Evolutionary conservation across 2,329 filamentous ascomycete species (phyloP), one percentile per base, ranked within the genome.

Genomic region (Aspergillus fumigatus): DNA sequence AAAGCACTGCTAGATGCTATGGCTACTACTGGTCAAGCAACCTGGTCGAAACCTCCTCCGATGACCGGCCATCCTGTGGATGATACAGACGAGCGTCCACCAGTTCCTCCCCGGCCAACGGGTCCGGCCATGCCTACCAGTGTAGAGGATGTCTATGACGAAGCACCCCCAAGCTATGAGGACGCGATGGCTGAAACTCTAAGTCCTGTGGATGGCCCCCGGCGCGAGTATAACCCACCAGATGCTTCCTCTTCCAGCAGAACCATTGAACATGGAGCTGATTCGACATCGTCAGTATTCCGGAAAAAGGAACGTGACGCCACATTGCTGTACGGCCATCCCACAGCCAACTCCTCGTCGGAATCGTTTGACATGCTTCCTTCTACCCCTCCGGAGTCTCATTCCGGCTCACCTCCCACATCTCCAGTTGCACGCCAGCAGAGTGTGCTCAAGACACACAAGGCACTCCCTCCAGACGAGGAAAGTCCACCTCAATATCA

Each of bases 111-210:
- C 64, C 65, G 77, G 65, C 66, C 74, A 38, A 58, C 64, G n/a
- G 61, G 53, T 35, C 59, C 61, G 32, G 62, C 67, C 3, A 63
- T 65, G 7, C 58, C 70, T 19, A 57, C 60, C 29, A 64, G 64
- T 55, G 57, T 62, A 45, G 60, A 63, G 41, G 62, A 67, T 23
- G 60, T 29, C 27, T 70, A 70, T 61, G 87, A 90, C 32, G 91
- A 94, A 55, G 90, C 91, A n/a, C 92, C 93, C 19, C 92, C 92
- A 7, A 96, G 90, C 67, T 97, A 97, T 69, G 92, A 96, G 74
- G 92, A 97, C 73, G 92, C 91, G 11, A 87, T 97, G 75, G 92
- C 91, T 6, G 87, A 90, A 62, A 84, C 87, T 57, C 75, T 94
- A 59, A 87, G 84, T 38, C 89, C 90, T 1, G 84, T 91, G 55